phyloP scores from a whole-genome alignment of 148 eudicot species.

The Drosera capensis region DNA sequence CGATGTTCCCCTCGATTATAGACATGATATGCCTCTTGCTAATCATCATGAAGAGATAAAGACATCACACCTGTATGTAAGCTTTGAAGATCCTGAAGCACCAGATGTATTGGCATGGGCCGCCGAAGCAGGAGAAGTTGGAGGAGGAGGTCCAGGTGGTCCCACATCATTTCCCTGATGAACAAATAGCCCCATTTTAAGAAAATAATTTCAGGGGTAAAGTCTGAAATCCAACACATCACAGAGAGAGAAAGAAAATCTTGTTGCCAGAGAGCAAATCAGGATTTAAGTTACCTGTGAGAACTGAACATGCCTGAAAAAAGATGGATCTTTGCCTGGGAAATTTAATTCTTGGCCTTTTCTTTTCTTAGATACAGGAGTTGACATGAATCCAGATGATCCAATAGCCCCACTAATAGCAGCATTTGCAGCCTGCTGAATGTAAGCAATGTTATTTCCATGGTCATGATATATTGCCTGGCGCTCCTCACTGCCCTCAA shows the following conservation, averaged over 20 bases:
- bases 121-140: constrained; percentile 30
- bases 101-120: constrained; percentile 25
- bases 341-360: constrained; percentile 62
- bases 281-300: constrained; percentile 41
- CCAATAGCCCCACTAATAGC: constrained; percentile 98
- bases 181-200: not conserved
- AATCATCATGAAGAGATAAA: not conserved
- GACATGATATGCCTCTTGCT: too few relatives aligned
- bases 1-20: too few relatives aligned
- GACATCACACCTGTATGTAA: constrained; percentile 56
- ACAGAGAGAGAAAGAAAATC: too few relatives aligned
- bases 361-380: constrained; percentile 62
- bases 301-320: constrained; percentile 34
- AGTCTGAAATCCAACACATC: too few relatives aligned
- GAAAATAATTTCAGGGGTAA: constrained; percentile 6
- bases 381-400: constrained; percentile 77
- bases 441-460: constrained; percentile 52
- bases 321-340: constrained; percentile 43
- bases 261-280: not conserved
- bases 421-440: constrained; percentile 97
- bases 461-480: constrained; percentile 87
- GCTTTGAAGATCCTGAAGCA: constrained; percentile 43
- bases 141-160: constrained; percentile 35
- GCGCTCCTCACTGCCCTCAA: constrained; percentile 96
- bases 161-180: constrained; percentile 50